These are phyloP conservation scores for Ceratocystis ficicola DNA, from an alignment of 2,329 filamentous ascomycete genomes.

Conservation along the genomic window DNA sequence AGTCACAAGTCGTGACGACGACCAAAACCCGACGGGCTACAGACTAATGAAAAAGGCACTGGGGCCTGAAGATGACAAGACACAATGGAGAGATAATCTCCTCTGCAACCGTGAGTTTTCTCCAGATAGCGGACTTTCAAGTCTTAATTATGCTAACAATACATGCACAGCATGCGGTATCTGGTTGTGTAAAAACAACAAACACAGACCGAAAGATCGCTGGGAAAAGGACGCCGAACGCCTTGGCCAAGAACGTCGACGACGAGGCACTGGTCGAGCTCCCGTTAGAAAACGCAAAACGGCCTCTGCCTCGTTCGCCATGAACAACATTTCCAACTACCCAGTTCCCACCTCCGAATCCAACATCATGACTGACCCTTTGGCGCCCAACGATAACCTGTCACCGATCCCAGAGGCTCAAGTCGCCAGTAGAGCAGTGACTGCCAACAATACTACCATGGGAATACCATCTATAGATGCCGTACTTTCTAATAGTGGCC, in stretches of 20 bases:
- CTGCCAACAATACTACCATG: background rate
- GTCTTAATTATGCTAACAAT: slow-evolving; percentile 27
- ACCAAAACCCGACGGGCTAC: slow-evolving; percentile 53
- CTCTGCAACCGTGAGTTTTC: slow-evolving; percentile 71
- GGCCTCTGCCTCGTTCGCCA: slow-evolving; percentile 26
- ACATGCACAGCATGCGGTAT: slow-evolving; percentile 61
- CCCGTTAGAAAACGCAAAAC: slow-evolving; percentile 40
- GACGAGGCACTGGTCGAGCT: slow-evolving; percentile 34
- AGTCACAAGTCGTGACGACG: slow-evolving; percentile 48
- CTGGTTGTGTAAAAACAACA: slow-evolving; percentile 81
- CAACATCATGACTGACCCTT: slow-evolving; percentile 42
- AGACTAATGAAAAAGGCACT: slow-evolving; percentile 68
- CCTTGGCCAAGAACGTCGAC: slow-evolving; percentile 41
- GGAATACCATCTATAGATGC: background rate
- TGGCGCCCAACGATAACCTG: slow-evolving; percentile 34
- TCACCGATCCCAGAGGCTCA: slow-evolving; percentile 19
- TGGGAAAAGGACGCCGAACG: slow-evolving; percentile 59
- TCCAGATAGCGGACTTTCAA: slow-evolving; percentile 22
- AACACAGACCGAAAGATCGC: slow-evolving; percentile 67
- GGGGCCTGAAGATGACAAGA: slow-evolving; percentile 49
- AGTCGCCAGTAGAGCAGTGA: slow-evolving; percentile 1
- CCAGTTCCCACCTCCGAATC: slow-evolving; percentile 42
- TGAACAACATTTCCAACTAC: slow-evolving; percentile 29
- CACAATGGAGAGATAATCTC: slow-evolving; percentile 55
- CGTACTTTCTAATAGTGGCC: background rate